A percentile compares a stretch with the other conserved stretches of the same genome.
phyloP scores from a whole-genome alignment of 495 filamentous ascomycete genomes.

The Annulohypoxylon maeteangense region DNA sequence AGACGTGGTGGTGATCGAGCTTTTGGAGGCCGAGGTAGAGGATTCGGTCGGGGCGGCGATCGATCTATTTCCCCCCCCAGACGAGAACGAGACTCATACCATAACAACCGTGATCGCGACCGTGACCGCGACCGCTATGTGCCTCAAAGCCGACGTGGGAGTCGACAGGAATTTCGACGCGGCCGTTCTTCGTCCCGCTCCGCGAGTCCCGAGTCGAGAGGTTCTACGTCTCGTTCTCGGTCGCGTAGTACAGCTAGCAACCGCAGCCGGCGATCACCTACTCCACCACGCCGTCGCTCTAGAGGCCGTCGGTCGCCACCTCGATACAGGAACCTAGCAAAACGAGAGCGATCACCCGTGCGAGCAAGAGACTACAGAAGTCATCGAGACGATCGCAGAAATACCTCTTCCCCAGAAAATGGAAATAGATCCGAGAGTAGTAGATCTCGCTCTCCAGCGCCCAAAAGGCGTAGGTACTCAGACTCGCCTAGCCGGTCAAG shows the following conservation, averaged over 20 bases:
- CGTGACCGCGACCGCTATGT: slow-evolving; percentile 59
- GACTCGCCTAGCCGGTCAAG: slow-evolving; percentile 51
- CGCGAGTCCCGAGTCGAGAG: slow-evolving; percentile 36
- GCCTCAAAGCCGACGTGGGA: slow-evolving; percentile 56
- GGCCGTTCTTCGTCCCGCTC: slow-evolving; percentile 48
- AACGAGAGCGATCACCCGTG: slow-evolving; percentile 57
- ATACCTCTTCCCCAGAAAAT: slow-evolving; percentile 43
- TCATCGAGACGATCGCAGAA: slow-evolving; percentile 46
- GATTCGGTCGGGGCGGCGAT: slow-evolving; percentile 54
- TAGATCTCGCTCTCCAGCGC: slow-evolving; percentile 46
- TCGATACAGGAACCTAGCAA: slow-evolving; percentile 48
- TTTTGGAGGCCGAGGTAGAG: slow-evolving; percentile 57
- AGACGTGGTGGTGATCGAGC: slow-evolving; percentile 61
- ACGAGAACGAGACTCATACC: slow-evolving; percentile 54
- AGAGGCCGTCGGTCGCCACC: slow-evolving; percentile 59
- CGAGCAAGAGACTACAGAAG: slow-evolving; percentile 38
- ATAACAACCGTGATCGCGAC: slow-evolving; percentile 57
- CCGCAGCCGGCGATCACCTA: slow-evolving; percentile 53
- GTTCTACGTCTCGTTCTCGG: slow-evolving; percentile 47
- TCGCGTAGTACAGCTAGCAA: slow-evolving; percentile 47
- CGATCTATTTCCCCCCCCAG: slow-evolving; percentile 73
- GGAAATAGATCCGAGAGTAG: slow-evolving; percentile 42
- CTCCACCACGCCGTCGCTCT: slow-evolving; percentile 49
- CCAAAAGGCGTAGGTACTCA: slow-evolving; percentile 48
- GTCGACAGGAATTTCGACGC: slow-evolving; percentile 46